A percentile compares a stretch with the other conserved stretches of the same genome.
phyloP scores from a whole-genome alignment of 1,139 yeast genomes.

The Saccharomyces hybrid region DNA sequence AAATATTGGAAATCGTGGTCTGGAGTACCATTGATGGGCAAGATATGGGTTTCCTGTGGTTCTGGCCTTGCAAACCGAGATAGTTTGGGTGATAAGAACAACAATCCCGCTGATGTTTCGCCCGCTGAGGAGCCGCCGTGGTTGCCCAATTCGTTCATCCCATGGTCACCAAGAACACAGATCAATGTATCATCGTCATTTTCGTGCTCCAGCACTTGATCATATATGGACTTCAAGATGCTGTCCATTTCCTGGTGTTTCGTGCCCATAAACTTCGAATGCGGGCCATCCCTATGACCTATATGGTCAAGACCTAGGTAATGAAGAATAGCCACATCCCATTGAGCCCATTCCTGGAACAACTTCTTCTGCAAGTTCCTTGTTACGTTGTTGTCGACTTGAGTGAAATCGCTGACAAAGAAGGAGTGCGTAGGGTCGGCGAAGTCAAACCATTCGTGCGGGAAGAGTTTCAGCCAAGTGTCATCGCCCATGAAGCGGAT shows the following conservation, averaged over 20 bases:
- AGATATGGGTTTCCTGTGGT: constrained; percentile 27
- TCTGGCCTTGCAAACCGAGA: constrained; percentile 21
- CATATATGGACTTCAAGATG: constrained; percentile 49
- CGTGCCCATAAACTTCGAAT: constrained; percentile 65
- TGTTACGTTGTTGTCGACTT: constrained; percentile 89
- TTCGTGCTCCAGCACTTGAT: constrained; percentile 29
- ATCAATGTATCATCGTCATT: constrained; percentile 52
- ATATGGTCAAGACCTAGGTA: constrained; percentile 93
- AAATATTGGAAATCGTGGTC: constrained; percentile 42
- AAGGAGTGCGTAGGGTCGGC: constrained; percentile 89
- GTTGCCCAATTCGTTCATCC: constrained; percentile 83
- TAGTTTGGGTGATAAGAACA: constrained; percentile 60
- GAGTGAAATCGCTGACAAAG: constrained; percentile 88
- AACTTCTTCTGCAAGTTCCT: constrained; percentile 50
- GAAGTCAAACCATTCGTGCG: constrained; percentile 47
- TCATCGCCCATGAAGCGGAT: constrained; percentile 93
- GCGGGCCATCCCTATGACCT: constrained; percentile 94
- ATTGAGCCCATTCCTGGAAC: constrained; percentile 35
- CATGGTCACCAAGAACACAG: constrained; percentile 87
- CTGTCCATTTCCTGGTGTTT: constrained; percentile 84
- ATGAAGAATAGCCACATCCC: constrained; percentile 87
- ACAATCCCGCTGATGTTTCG: constrained; percentile 81
- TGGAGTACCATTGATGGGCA: constrained; percentile 39
- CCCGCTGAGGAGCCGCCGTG: constrained; percentile 94
- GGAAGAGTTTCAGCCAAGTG: constrained; percentile 90